Percentiles rank a stretch among this genome's conserved stretches.
Conservation (phyloP, 176 grass and related monocot genomes). For the Avena atlantica region DNA sequence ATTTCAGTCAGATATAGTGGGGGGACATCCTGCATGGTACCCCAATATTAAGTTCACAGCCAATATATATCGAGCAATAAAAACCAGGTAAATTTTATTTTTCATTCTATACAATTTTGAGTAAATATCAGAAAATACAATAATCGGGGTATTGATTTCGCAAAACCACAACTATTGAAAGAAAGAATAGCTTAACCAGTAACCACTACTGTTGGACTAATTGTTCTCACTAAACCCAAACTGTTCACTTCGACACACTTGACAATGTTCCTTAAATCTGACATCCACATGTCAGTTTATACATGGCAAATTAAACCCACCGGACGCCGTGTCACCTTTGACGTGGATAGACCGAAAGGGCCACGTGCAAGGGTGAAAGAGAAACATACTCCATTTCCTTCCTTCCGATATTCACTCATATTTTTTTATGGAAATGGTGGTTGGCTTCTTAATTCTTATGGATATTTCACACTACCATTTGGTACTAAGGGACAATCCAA, state of each 20-base stretch:
- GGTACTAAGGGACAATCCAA: too few relatives aligned
- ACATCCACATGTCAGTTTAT: too few relatives aligned
- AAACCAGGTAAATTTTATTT: background rate
- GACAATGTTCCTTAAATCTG: background rate
- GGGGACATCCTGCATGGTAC: slow-evolving; percentile 55
- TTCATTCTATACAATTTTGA: background rate
- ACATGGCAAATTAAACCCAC: too few relatives aligned
- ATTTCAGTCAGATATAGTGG: slow-evolving; percentile 77
- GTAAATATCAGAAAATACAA: background rate
- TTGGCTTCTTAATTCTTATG: too few relatives aligned
- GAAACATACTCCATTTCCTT: too few relatives aligned
- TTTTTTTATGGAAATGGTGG: too few relatives aligned
- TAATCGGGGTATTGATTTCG: background rate
- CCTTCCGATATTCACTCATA: too few relatives aligned
- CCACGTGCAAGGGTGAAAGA: too few relatives aligned
- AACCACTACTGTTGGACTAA: background rate
- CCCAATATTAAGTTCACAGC: background rate
- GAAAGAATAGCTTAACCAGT: background rate
- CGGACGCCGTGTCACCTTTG: too few relatives aligned
- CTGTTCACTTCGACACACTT: background rate
- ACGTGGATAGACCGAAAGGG: too few relatives aligned
- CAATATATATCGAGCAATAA: background rate
- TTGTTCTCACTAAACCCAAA: background rate
- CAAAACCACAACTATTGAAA: background rate
- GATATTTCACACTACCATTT: too few relatives aligned